Base-by-base conservation (phyloP, 2,329 filamentous ascomycete genomes). In the Fusarium gaditjirri region DNA sequence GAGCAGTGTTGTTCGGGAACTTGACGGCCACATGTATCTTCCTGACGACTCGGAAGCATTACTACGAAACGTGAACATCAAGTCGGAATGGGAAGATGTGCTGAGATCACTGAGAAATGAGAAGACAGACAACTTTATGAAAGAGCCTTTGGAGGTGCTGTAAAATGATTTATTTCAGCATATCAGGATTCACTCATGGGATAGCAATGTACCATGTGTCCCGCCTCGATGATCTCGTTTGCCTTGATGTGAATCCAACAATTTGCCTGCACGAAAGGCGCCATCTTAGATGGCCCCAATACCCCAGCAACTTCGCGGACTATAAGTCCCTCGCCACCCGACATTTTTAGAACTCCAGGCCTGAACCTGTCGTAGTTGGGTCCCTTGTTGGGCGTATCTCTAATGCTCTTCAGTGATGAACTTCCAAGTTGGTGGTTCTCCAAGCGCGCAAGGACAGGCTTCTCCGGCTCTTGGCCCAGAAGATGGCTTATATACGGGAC, bases 161-260 rank as follows among this genome's bases (percentile, higher is more conserved):
- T 27, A 16, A 13, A 42, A 8, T 13, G 6, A 13, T 17, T 4
- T 8, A 3, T 25, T 10, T 42, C 8, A 53, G 2, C 8, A 19
- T 29, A 47, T 19, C 3, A 3, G 21, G 33, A 19, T 1, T 31
- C 41, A 3, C 21, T 57, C 55, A 53, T 59, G 1, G 14, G 36
- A 5, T 59, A 42, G 6, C 36, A 59, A 3, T 5, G 23, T 21
- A 53, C 56, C 8, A 17, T 58, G 12, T 49, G 19, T 9, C 42
- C 59, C 6, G 1, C 1, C 4, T 62, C 14, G 1, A 58, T 10
- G 3, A 6, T 4, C 1, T 49, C 53, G 2, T 42, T 41, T 2
- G 60, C 53, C 29, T 17, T 29, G 6, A 62, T 62, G 16, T 62
- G 43, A 19, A 62, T 49, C 42, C 42, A 62, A 17, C 53, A 62